Conservation (phyloP, 768 basidiomycete genomes). For the Strobilomyces confusus region DNA sequence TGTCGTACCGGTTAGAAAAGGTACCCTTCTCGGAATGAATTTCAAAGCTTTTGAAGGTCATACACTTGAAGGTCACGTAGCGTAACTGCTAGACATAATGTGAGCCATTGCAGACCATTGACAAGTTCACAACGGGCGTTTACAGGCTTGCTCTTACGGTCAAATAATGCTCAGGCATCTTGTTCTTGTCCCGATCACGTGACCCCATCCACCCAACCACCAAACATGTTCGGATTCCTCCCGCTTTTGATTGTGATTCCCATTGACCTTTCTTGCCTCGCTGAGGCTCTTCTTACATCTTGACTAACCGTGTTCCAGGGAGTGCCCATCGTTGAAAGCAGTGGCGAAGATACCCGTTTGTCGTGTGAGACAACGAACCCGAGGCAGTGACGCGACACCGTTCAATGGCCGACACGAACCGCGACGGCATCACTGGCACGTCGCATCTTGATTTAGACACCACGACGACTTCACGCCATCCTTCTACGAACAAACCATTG, state of each 20-base stretch:
- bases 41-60: too few species aligned
- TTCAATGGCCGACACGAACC: constrained; percentile 18
- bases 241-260: not conserved
- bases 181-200: not conserved
- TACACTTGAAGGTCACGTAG: too few species aligned
- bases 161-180: too few species aligned
- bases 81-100: too few species aligned
- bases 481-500: not conserved
- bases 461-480: not conserved
- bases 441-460: constrained; percentile 2
- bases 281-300: not conserved
- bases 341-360: not conserved
- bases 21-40: too few species aligned
- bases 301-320: not conserved
- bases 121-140: too few species aligned
- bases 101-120: too few species aligned
- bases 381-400: not conserved
- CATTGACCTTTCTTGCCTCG: not conserved
- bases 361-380: not conserved
- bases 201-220: constrained; percentile 1
- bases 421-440: constrained; percentile 2
- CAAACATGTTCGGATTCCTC: not conserved
- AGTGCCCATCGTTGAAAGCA: not conserved
- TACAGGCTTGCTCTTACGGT: too few species aligned
- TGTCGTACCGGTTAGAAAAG: too few species aligned